Evolutionary conservation across 2,329 filamentous ascomycete species (phyloP).

Genomic region (Xylariaceae sp.): DNA sequence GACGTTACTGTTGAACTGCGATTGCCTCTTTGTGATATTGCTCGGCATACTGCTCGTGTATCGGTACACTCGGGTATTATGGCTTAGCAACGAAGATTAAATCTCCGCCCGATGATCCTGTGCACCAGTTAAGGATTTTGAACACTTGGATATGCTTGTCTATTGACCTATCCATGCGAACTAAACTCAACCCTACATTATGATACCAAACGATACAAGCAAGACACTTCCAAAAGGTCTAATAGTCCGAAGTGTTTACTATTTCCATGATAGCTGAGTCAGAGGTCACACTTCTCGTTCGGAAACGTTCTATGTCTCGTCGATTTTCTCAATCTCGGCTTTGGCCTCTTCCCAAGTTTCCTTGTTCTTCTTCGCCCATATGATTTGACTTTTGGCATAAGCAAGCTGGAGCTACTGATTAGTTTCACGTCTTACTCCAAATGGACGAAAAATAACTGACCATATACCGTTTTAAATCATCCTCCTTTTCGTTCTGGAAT

Average conservation of each 20-base stretch:
- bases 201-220: constrained; percentile 11
- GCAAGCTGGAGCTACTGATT: constrained; percentile 66
- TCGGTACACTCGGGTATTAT: too few relatives aligned
- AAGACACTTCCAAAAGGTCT: constrained; percentile 13
- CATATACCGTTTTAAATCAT: constrained; percentile 93
- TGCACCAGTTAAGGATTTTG: neutral
- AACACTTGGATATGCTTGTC: constrained; percentile 22
- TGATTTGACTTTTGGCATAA: constrained; percentile 89
- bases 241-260: neutral
- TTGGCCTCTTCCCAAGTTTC: constrained; percentile 93
- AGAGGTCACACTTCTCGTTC: neutral
- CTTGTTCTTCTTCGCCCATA: constrained; percentile 91
- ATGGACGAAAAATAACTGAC: constrained; percentile 58
- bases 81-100: neutral
- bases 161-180: constrained; percentile 29
- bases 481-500: constrained; percentile 95
- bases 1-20: too few relatives aligned
- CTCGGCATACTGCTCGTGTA: too few relatives aligned
- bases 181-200: constrained; percentile 21
- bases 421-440: neutral
- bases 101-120: neutral
- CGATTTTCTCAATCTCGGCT: constrained; percentile 87
- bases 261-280: too few relatives aligned
- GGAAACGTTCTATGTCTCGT: constrained; percentile 54
- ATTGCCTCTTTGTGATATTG: too few relatives aligned